Evolutionary conservation across 2,329 filamentous ascomycete genomes (phyloP), one percentile per base, ranked within the genome.

Genomic region (Scedosporium dehoogii): DNA sequence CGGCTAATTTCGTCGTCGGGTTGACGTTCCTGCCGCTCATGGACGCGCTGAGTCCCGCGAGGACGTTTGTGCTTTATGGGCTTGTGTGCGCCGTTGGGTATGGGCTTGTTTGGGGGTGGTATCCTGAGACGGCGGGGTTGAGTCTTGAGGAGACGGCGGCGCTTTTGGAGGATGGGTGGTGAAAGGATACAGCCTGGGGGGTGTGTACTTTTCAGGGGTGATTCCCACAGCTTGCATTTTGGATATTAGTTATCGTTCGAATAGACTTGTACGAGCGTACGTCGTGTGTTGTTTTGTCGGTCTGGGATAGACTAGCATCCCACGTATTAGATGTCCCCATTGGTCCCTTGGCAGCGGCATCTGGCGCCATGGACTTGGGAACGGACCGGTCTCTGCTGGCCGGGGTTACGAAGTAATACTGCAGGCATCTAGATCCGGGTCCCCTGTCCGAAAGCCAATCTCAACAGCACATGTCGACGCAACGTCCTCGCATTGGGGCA

Each of bases 11-110:
- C 64, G 73, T 94, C 18, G 81, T 97, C 1, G 92, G 92, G 0
- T 76, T 96, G 64, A 94, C 91, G 0, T 97, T 97, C 69, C 72
- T 97, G 68, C 91, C 91, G 0, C 82, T 97, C 79, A 92, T 96
- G 88, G 85, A 92, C 64, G 74, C 78, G 9, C 70, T 96, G 66
- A 88, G 84, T 5, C 88, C 91, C 0, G 79, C 81, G 6, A 88
- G 85, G 78, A 96, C 92, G 0, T 97, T 97, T 77, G 81, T 84
- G 0, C 73, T 89, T n/a, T 97, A 97, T 74, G 88, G 88, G 0
- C 68, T 72, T 0, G 77, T 97, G 1, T 96, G 92, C 71, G 73
- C 76, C 1, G 69, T 75, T 1, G 90, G 90, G 0, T 94, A 90
- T 81, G 69, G 80, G 23, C 76, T 81, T 6, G 81, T 96, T 10